A percentile compares a stretch with the other conserved stretches of the same genome.
phyloP scores from a whole-genome alignment of 2,329 filamentous ascomycete species.

The Sporothrix brunneoviolacea region DNA sequence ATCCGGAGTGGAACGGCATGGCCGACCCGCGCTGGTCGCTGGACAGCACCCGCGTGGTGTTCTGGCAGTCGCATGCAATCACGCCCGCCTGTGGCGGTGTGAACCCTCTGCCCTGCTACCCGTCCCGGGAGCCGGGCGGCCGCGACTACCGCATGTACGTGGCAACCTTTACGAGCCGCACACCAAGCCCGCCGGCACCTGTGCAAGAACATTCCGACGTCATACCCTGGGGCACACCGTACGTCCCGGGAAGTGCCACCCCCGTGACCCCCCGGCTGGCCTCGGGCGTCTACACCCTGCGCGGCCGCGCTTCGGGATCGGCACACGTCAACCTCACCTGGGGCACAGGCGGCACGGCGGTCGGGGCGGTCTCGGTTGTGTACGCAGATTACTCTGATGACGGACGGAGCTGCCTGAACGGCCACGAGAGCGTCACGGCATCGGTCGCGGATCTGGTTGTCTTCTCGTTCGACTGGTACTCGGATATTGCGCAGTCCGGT shows the following conservation, averaged over 20 bases:
- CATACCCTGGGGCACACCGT: too few species aligned
- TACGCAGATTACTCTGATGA: not conserved
- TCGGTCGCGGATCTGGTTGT: not conserved
- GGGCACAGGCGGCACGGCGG: not conserved
- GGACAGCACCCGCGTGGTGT: slow-evolving; percentile 37
- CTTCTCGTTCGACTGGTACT: slow-evolving; percentile 1
- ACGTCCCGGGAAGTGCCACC: too few species aligned
- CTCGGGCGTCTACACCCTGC: not conserved
- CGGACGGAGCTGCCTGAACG: not conserved
- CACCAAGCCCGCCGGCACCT: too few species aligned
- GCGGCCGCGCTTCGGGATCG: not conserved
- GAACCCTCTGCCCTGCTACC: slow-evolving; percentile 34
- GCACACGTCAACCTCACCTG: not conserved
- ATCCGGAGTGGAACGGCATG: slow-evolving; percentile 41
- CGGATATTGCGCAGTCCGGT: not conserved
- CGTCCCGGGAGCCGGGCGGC: not conserved
- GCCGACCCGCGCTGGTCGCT: slow-evolving; percentile 37
- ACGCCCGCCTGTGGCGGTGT: slow-evolving; percentile 36
- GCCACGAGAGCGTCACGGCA: not conserved
- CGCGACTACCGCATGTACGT: slow-evolving; percentile 2
- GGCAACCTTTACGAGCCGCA: not conserved
- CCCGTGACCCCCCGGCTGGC: too few species aligned
- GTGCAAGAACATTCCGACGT: too few species aligned
- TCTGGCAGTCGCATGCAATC: slow-evolving; percentile 33
- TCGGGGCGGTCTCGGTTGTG: slow-evolving; percentile 1